phyloP scores from a whole-genome alignment of 1,284 basidiomycete genomes.

The Peniophora sp. region DNA sequence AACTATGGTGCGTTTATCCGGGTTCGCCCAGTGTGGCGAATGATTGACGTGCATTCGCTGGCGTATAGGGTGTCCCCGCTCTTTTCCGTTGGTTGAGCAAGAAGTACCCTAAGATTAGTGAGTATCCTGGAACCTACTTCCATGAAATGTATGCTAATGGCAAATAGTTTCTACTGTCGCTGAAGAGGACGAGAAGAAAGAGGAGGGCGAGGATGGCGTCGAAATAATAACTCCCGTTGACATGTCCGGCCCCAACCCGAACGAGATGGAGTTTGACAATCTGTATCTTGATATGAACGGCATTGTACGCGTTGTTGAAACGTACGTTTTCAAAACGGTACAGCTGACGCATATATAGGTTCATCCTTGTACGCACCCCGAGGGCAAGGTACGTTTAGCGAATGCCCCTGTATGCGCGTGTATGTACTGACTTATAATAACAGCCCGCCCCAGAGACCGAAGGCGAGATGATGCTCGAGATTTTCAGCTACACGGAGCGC shows the following conservation, averaged over 20 bases:
- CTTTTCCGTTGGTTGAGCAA: conserved; percentile 93
- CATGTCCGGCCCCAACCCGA: conserved; percentile 87
- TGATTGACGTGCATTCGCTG: neutral
- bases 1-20: no score
- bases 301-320: conserved; percentile 45
- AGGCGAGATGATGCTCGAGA: conserved; percentile 98
- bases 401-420: neutral
- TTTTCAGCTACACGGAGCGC: conserved; percentile 95
- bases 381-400: conserved; percentile 70
- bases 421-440: conserved; percentile 4
- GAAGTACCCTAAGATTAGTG: conserved; percentile 94
- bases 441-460: conserved; percentile 94
- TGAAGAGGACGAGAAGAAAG: conserved; percentile 74
- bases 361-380: conserved; percentile 98
- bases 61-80: conserved; percentile 80
- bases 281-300: conserved; percentile 94
- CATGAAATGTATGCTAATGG: neutral
- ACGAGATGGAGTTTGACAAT: conserved; percentile 93
- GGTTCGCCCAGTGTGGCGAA: no score
- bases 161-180: conserved; percentile 63
- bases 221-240: conserved; percentile 74
- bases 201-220: conserved; percentile 62
- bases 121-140: conserved; percentile 14
- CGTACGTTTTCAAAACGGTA: neutral
- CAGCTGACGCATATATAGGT: conserved; percentile 47